Percentiles rank a stretch among this genome's conserved stretches.
These are phyloP conservation scores for Periconia sp. DNA, from an alignment of 2,329 filamentous ascomycete species.

Conservation along the genomic window DNA sequence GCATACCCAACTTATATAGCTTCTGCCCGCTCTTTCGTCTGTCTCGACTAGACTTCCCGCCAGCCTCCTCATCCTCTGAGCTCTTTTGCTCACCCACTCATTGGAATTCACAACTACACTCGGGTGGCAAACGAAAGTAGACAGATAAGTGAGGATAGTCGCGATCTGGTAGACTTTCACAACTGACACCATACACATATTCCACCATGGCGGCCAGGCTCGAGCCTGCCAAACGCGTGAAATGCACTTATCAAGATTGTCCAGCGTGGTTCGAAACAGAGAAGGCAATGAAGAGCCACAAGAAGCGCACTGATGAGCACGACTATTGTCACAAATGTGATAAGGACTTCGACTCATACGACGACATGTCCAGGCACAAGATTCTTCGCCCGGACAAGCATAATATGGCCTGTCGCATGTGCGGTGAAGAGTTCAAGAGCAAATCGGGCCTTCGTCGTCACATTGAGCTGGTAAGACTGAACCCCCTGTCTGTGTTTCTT, in stretches of 20 bases:
- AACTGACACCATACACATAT: too few species aligned
- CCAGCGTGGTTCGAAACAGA: slow-evolving; percentile 51
- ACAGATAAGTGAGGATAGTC: too few species aligned
- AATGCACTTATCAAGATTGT: slow-evolving; percentile 57
- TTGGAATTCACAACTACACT: too few species aligned
- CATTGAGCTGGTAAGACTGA: slow-evolving; percentile 54
- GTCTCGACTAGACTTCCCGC: too few species aligned
- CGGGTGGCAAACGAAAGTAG: too few species aligned
- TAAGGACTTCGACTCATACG: slow-evolving; percentile 52
- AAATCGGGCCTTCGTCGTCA: slow-evolving; percentile 59
- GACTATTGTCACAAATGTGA: slow-evolving; percentile 56
- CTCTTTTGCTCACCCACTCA: too few species aligned
- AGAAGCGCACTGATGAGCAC: slow-evolving; percentile 51
- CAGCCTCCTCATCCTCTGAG: too few species aligned
- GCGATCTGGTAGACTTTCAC: too few species aligned
- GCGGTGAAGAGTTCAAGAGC: slow-evolving; percentile 62
- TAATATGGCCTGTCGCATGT: slow-evolving; percentile 63
- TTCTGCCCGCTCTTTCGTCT: too few species aligned
- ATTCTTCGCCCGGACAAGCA: slow-evolving; percentile 40
- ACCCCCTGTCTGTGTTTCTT: background rate
- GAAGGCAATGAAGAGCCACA: slow-evolving; percentile 59
- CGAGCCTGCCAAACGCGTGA: slow-evolving; percentile 28
- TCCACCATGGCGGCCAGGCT: slow-evolving; percentile 32
- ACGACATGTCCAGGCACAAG: slow-evolving; percentile 57
- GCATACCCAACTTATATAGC: too few species aligned